Base-by-base conservation (phyloP, 768 basidiomycete genomes). In the Lepiota venenata region DNA sequence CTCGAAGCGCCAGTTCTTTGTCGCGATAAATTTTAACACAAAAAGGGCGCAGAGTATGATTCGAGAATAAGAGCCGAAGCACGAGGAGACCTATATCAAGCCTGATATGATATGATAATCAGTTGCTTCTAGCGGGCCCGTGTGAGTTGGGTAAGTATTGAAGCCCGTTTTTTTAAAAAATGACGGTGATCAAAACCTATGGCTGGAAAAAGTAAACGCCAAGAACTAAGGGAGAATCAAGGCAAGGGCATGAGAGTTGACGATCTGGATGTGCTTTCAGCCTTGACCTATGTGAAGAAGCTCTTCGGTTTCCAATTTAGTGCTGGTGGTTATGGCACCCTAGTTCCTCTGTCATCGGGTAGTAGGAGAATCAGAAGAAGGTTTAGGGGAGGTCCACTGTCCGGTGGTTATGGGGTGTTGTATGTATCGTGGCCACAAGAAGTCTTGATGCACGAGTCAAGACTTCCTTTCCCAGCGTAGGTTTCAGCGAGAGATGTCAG, bases 321-420 rank as follows among this genome's bases (percentile, higher is more conserved):
- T 20, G 32, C 32, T 32, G 12, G 22, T 29, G 50, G 16, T 32
- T 20, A 29, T 32, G 22, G 10, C 9, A 32, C 16, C 25, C 12
- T 38, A 36, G 15, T 46, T 55, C 53, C 53, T 41, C 40, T 41
- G 39, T 36, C 53, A 55, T 55, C 53, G 46, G 53, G 46, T 29
- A 40, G 22, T 18, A 32, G 41, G 47, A 48, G 22, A 20, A 36
- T 15, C 20, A 3, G 14, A 21, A 16, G 38, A 3, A 2, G 16
- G 20, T n/a, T 20, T 37, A 55, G 45, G 18, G 12, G n/a, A 18
- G 27, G 32, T n/a, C 20, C 27, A 20, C 35, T 16, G 46, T 7
- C 46, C 25, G 46, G 40, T 46, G 32, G 47, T 36, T 29, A 11
- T 32, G 52, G 42, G 9, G 6, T 52, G 32, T 32, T 32, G 32